phyloP scores from a whole-genome alignment of 495 filamentous ascomycete genomes.

The Aspergillus bridgeri region DNA sequence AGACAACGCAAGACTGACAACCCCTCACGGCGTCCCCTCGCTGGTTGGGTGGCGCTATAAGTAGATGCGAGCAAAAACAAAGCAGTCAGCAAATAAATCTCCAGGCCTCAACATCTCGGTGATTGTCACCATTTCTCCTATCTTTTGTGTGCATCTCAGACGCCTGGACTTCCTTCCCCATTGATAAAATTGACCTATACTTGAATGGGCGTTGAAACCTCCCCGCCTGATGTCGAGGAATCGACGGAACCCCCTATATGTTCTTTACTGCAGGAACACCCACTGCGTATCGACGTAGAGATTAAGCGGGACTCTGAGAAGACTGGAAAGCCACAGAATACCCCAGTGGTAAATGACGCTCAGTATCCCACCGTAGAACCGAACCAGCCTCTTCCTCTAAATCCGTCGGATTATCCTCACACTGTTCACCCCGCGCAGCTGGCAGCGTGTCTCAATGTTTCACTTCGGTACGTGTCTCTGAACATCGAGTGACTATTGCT shows the following conservation, averaged over 20 bases:
- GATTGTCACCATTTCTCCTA: not conserved
- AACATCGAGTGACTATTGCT: not conserved
- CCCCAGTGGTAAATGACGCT: conserved; percentile 1
- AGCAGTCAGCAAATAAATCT: not conserved
- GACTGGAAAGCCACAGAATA: not conserved
- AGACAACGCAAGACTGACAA: conserved; percentile 9
- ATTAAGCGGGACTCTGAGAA: conserved; percentile 9
- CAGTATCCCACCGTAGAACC: conserved; percentile 1
- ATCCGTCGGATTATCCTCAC: conserved; percentile 22
- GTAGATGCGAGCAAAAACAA: not conserved
- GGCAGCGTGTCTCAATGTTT: conserved; percentile 25
- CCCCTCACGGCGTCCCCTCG: conserved; percentile 13
- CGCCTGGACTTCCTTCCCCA: not conserved
- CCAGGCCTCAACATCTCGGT: not conserved
- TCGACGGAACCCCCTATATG: conserved; percentile 46
- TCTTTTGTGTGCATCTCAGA: not conserved
- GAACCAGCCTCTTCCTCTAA: not conserved
- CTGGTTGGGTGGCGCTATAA: conserved; percentile 10
- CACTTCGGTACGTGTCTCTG: conserved; percentile 24
- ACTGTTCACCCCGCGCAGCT: conserved; percentile 26
- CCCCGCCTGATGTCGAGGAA: conserved; percentile 40
- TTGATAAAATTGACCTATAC: conserved; percentile 18
- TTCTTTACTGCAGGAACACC: conserved; percentile 27
- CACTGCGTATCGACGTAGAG: conserved; percentile 19
- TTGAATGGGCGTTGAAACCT: conserved; percentile 45